phyloP scores from a whole-genome alignment of 805 yeast species.

The Metschnikowia peoriensis region DNA sequence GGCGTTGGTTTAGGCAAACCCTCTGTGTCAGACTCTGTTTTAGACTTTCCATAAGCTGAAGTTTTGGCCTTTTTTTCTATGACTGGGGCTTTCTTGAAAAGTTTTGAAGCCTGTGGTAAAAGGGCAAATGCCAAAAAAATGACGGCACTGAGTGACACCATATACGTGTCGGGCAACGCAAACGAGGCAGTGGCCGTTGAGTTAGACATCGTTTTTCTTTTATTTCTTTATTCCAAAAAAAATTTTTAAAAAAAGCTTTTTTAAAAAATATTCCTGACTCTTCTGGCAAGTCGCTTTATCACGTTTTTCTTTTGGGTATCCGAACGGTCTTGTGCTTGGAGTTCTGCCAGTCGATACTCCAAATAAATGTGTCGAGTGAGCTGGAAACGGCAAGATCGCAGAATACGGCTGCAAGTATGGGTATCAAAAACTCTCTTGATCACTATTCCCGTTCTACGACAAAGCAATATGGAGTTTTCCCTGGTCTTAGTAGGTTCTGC shows the following conservation, averaged over 20 bases:
- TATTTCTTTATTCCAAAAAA: too few relatives aligned
- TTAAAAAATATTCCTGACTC: not conserved
- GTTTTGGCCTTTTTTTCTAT: not conserved
- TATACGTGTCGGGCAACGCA: conserved; percentile 2
- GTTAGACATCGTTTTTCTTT: not conserved
- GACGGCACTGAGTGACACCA: conserved; percentile 12
- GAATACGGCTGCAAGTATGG: not conserved
- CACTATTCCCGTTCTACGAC: conserved; percentile 2
- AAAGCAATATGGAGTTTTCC: conserved; percentile 7
- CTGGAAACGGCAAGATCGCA: conserved; percentile 5
- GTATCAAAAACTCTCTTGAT: conserved; percentile 1
- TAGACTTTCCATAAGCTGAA: not conserved
- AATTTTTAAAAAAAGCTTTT: too few relatives aligned
- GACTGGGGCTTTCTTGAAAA: not conserved
- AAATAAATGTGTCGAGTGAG: not conserved
- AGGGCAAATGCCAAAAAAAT: conserved; percentile 6
- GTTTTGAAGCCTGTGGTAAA: conserved; percentile 9
- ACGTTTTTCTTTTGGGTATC: not conserved
- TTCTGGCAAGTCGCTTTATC: not conserved
- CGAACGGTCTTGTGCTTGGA: not conserved
- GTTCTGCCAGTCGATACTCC: conserved; percentile 7
- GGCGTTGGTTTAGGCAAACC: conserved; percentile 52
- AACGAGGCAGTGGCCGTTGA: not conserved
- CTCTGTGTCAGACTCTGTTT: not conserved
- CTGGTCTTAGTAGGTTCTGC: conserved; percentile 1